Conservation (phyloP, 73 alveolate species). For the Paramecium caudatum region DNA sequence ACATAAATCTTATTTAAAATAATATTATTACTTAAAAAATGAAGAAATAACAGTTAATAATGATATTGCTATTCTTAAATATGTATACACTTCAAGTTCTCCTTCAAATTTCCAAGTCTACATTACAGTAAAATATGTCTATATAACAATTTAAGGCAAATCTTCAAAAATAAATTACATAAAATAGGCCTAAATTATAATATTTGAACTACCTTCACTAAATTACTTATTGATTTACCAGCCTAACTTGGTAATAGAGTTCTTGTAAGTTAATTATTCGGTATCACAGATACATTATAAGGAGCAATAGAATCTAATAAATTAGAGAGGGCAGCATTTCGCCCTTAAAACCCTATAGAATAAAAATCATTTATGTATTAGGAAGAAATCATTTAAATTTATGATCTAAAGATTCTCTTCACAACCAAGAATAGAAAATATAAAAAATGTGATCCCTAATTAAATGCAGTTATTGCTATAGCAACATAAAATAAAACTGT, state of each 20-base stretch:
- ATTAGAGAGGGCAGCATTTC: conserved; percentile 59
- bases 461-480: background rate
- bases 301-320: conserved; percentile 69
- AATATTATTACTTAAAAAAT: background rate
- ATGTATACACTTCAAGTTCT: background rate
- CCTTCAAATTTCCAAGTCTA: conserved; percentile 1
- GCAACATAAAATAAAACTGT: background rate
- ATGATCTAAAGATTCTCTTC: background rate
- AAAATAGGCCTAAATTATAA: background rate
- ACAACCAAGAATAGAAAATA: background rate
- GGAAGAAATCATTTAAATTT: background rate
- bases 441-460: background rate
- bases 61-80: conserved; percentile 24
- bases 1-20: background rate
- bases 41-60: background rate
- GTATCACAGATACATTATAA: conserved; percentile 67
- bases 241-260: conserved; percentile 17
- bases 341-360: background rate
- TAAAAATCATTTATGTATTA: conserved; percentile 21
- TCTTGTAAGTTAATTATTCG: conserved; percentile 69
- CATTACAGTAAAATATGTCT: conserved; percentile 6
- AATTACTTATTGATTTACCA: conserved; percentile 21
- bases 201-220: background rate
- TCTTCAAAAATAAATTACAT: conserved; percentile 3
- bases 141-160: background rate